phyloP scores from a whole-genome alignment of 352 stramenopile genomes.

The Globisporangium nunn region DNA sequence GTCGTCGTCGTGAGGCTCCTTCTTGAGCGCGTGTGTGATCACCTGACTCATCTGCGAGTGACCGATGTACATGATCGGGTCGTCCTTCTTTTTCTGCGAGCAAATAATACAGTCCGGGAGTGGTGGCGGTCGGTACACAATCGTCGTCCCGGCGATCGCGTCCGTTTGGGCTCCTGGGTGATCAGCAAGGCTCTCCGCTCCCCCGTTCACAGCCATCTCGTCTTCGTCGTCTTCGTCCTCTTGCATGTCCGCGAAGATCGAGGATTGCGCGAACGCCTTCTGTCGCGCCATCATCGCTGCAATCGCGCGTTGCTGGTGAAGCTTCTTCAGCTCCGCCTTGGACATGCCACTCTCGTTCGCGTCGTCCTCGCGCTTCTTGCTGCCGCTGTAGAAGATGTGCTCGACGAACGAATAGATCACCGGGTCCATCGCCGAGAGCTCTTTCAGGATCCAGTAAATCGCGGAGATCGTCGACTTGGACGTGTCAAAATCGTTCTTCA shows the following conservation, averaged over 20 bases:
- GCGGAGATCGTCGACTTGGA: constrained; percentile 73
- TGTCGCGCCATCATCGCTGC: constrained; percentile 79
- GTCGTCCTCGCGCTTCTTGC: constrained; percentile 52
- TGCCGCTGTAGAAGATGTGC: constrained; percentile 52
- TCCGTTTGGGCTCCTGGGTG: neutral
- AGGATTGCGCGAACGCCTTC: constrained; percentile 67
- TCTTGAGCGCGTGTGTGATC: constrained; percentile 39
- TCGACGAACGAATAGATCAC: constrained; percentile 48
- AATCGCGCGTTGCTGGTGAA: constrained; percentile 77
- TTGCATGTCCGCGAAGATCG: constrained; percentile 62
- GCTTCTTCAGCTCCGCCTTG: constrained; percentile 67
- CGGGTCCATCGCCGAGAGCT: constrained; percentile 43
- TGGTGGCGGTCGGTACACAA: constrained; percentile 59
- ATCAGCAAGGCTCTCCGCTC: constrained; percentile 11
- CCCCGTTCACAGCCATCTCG: constrained; percentile 12
- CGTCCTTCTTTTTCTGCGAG: constrained; percentile 75
- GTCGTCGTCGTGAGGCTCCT: constrained; percentile 29
- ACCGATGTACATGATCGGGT: constrained; percentile 84
- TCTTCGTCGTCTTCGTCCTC: constrained; percentile 57
- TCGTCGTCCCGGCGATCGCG: constrained; percentile 15
- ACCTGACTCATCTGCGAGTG: constrained; percentile 70
- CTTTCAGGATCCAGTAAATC: constrained; percentile 78
- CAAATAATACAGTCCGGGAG: constrained; percentile 83
- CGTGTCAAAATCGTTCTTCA: constrained; percentile 71
- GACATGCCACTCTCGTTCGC: constrained; percentile 48